phyloP scores from a whole-genome alignment of 2,329 filamentous ascomycete species.

The Scedosporium dehoogii region DNA sequence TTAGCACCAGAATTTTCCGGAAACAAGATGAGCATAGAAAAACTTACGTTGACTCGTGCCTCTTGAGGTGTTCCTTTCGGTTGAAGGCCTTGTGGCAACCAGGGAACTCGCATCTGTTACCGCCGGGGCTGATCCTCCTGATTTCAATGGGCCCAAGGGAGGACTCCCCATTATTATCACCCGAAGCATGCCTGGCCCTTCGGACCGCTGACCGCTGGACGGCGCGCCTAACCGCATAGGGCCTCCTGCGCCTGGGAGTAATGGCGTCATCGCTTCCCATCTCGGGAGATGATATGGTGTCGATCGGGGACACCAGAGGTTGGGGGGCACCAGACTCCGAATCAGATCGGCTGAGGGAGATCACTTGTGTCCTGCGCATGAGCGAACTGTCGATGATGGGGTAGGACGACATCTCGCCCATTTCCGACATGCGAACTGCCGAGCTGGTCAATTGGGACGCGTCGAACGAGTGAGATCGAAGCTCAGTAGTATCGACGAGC shows the following conservation, averaged over 20 bases:
- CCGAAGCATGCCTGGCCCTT: neutral
- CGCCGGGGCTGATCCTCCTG: slow-evolving; percentile 18
- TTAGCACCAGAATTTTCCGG: neutral
- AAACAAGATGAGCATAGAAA: neutral
- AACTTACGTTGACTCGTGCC: slow-evolving; percentile 42
- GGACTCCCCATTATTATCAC: neutral
- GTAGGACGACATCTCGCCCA: neutral
- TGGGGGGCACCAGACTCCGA: neutral
- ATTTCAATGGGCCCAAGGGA: slow-evolving; percentile 9
- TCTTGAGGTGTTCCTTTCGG: slow-evolving; percentile 45
- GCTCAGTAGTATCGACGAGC: neutral
- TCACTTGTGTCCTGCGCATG: neutral
- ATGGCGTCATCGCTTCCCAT: neutral
- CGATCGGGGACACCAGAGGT: neutral
- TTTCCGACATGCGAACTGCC: slow-evolving; percentile 1
- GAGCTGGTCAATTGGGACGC: neutral
- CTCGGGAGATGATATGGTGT: neutral
- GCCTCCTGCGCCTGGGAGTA: neutral
- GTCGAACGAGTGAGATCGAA: neutral
- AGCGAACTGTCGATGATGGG: neutral
- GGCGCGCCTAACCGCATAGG: neutral
- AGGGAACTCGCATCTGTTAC: slow-evolving; percentile 34
- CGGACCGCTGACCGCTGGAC: neutral
- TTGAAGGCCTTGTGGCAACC: slow-evolving; percentile 39
- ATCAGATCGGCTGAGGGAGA: neutral